Evolutionary conservation across 2,329 filamentous ascomycete genomes (phyloP).

Genomic region (Orbilia blumenaviensis): DNA sequence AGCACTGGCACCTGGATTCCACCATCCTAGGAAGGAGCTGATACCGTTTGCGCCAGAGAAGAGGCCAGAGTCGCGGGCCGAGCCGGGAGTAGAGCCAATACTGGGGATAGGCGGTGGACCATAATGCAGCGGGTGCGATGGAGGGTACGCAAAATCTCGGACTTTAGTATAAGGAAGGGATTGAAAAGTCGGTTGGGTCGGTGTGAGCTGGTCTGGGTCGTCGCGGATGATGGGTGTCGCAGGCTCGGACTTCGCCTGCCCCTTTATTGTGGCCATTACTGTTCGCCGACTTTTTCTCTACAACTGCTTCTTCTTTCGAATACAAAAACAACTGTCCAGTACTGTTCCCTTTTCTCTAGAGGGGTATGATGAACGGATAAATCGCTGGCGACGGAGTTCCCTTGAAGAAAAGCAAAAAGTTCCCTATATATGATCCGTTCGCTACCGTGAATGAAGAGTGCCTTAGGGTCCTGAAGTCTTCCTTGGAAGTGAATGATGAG

Average conservation of each 20-base stretch:
- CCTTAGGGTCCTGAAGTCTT: neutral
- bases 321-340: neutral
- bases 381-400: neutral
- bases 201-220: conserved; percentile 47
- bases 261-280: conserved; percentile 53
- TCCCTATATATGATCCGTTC: neutral
- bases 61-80: conserved; percentile 45
- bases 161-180: conserved; percentile 88
- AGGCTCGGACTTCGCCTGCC: conserved; percentile 54
- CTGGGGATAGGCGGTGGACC: conserved; percentile 78
- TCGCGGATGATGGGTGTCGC: conserved; percentile 52
- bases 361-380: neutral
- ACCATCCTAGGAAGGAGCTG: conserved; percentile 44
- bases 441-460: neutral
- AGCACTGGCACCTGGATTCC: conserved; percentile 70
- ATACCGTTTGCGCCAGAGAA: conserved; percentile 45
- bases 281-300: conserved; percentile 12
- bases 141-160: conserved; percentile 92
- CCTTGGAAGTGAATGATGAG: neutral
- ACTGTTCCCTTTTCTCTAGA: neutral
- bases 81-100: conserved; percentile 44
- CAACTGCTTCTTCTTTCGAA: neutral
- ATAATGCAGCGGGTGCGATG: conserved; percentile 87
- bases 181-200: conserved; percentile 48
- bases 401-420: neutral